Evolutionary conservation across 2,329 filamentous ascomycete species (phyloP).

Genomic region (Alternaria alternata): DNA sequence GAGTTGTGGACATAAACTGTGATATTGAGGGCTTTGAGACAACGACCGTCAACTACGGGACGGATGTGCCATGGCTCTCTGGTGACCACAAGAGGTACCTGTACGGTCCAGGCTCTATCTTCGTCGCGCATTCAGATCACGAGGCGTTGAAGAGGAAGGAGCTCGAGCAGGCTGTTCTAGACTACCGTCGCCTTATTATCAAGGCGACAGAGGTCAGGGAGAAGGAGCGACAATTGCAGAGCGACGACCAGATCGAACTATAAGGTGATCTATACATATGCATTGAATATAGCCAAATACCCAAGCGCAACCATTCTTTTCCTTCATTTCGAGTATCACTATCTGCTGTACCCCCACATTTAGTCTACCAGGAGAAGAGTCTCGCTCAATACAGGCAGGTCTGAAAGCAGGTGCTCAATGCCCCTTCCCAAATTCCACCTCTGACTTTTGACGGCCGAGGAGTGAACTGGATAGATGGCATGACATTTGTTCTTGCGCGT

Average conservation of each 20-base stretch:
- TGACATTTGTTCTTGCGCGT: slow-evolving; percentile 37
- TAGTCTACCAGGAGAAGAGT: slow-evolving; percentile 47
- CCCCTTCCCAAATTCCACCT: slow-evolving; percentile 23
- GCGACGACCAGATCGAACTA: slow-evolving; percentile 30
- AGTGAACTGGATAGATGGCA: slow-evolving; percentile 17
- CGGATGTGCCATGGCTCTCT: slow-evolving; percentile 81
- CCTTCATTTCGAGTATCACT: not conserved
- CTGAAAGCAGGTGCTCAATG: slow-evolving; percentile 39
- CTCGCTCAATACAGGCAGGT: slow-evolving; percentile 43
- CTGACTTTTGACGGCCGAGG: not conserved
- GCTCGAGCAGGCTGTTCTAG: slow-evolving; percentile 78
- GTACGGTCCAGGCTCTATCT: slow-evolving; percentile 74
- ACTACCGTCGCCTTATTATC: slow-evolving; percentile 68
- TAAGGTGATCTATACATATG: slow-evolving; percentile 16
- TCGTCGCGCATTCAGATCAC: slow-evolving; percentile 86
- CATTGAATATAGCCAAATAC: not conserved
- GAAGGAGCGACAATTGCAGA: slow-evolving; percentile 11
- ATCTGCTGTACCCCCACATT: slow-evolving; percentile 40
- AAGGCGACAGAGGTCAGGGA: slow-evolving; percentile 39
- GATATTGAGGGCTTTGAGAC: slow-evolving; percentile 90
- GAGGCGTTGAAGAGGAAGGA: slow-evolving; percentile 80
- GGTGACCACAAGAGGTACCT: slow-evolving; percentile 72
- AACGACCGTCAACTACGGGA: slow-evolving; percentile 89
- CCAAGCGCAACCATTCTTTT: not conserved
- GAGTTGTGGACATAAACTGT: slow-evolving; percentile 78